Evolutionary conservation across 768 basidiomycete genomes (phyloP).

Genomic region (Kwoniella dejecticola): DNA sequence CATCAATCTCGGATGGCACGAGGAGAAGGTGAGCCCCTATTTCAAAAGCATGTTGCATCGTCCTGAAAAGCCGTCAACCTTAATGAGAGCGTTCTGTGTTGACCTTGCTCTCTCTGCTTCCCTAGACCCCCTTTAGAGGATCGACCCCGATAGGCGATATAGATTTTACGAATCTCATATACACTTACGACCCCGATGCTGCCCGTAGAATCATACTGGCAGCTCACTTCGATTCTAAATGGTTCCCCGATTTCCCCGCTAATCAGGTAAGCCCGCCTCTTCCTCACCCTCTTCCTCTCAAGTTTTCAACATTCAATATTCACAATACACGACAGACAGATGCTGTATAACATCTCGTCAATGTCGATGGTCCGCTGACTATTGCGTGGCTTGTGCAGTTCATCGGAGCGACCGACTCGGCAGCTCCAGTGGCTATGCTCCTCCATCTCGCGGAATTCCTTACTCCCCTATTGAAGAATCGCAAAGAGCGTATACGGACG

Average conservation of each 20-base stretch:
- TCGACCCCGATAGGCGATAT: slow-evolving; percentile 78
- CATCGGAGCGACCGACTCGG: slow-evolving; percentile 95
- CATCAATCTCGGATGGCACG: slow-evolving; percentile 75
- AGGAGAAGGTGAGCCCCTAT: slow-evolving; percentile 62
- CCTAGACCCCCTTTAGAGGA: slow-evolving; percentile 70
- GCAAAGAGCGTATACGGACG: slow-evolving; percentile 63
- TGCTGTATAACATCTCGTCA: too few species aligned
- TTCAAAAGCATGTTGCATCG: too few species aligned
- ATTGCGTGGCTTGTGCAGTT: too few species aligned
- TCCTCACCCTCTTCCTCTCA: too few species aligned
- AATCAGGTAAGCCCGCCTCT: slow-evolving; percentile 78
- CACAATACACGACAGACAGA: too few species aligned
- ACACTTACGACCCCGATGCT: slow-evolving; percentile 89
- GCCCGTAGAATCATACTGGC: slow-evolving; percentile 78
- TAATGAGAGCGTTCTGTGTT: too few species aligned
- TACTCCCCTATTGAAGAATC: slow-evolving; percentile 57
- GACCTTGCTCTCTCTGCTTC: too few species aligned
- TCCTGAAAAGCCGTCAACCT: too few species aligned
- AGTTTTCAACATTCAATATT: too few species aligned
- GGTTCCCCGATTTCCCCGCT: slow-evolving; percentile 67
- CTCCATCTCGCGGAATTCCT: slow-evolving; percentile 86
- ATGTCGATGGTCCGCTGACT: too few species aligned
- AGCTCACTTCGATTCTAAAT: slow-evolving; percentile 94
- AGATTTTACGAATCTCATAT: slow-evolving; percentile 85
- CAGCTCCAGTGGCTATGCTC: slow-evolving; percentile 90